Percentiles rank a stretch among this genome's conserved stretches.
Conservation (phyloP, 257 asterid genomes). For the Jaltomata sinuosa region DNA sequence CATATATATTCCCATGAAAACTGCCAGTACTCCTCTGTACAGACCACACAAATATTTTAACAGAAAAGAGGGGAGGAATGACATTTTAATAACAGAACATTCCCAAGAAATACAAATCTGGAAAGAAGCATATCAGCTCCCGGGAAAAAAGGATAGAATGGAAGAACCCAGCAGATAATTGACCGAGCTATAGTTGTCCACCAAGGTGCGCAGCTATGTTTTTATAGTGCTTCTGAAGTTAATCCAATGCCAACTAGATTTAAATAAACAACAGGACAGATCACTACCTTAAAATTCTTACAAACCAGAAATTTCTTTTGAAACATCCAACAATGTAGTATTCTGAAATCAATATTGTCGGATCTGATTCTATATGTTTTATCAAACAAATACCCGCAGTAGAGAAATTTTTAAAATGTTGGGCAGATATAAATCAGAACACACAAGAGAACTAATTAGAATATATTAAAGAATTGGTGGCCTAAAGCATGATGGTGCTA, state of each 20-base stretch:
- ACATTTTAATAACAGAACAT: neutral
- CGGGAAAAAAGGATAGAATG: neutral
- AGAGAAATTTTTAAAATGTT: neutral
- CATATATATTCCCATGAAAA: neutral
- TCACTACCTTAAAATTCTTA: neutral
- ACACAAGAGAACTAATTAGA: neutral
- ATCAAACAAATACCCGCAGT: neutral
- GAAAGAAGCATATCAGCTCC: neutral
- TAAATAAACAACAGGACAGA: neutral
- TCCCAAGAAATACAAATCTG: neutral
- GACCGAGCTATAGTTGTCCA: neutral
- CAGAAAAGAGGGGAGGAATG: neutral
- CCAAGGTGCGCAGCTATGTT: neutral
- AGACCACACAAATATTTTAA: neutral
- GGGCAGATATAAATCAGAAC: neutral
- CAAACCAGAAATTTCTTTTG: neutral
- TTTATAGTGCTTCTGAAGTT: neutral
- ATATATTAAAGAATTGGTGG: neutral
- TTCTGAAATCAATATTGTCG: neutral
- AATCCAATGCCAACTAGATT: neutral
- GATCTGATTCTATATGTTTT: neutral
- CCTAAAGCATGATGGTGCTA: neutral
- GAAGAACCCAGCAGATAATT: neutral
- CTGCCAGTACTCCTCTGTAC: neutral
- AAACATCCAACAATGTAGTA: neutral